These are phyloP conservation scores for Yamadazyma aaseri DNA, from an alignment of 1,139 yeast species.

Conservation along the genomic window DNA sequence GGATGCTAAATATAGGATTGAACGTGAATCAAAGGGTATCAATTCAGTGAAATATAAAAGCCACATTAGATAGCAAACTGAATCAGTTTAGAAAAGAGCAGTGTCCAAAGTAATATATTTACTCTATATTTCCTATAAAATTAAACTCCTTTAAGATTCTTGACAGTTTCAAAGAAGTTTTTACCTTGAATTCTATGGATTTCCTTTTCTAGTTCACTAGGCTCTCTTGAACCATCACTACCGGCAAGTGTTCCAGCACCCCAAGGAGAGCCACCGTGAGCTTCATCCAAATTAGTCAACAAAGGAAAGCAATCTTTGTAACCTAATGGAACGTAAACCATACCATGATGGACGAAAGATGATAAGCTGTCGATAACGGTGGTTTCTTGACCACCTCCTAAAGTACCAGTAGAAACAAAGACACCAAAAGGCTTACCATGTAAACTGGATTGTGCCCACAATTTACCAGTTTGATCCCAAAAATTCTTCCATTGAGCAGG, in stretches of 20 bases:
- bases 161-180: slow-evolving; percentile 36
- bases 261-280: slow-evolving; percentile 50
- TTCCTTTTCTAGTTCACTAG: slow-evolving; percentile 38
- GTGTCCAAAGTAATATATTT: too few relatives aligned
- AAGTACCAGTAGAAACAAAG: slow-evolving; percentile 46
- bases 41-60: too few relatives aligned
- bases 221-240: slow-evolving; percentile 47
- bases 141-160: slow-evolving; percentile 5
- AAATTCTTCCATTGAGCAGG: slow-evolving; percentile 49
- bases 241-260: slow-evolving; percentile 54
- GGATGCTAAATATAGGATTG: too few relatives aligned
- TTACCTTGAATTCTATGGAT: slow-evolving; percentile 45
- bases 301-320: slow-evolving; percentile 34
- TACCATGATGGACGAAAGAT: slow-evolving; percentile 49
- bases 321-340: slow-evolving; percentile 51
- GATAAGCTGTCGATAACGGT: slow-evolving; percentile 39
- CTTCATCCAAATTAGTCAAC: slow-evolving; percentile 35
- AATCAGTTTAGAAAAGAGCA: too few relatives aligned
- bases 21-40: too few relatives aligned
- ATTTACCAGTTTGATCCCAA: slow-evolving; percentile 46
- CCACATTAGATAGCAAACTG: too few relatives aligned
- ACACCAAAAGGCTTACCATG: slow-evolving; percentile 49
- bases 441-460: slow-evolving; percentile 50
- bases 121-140: too few relatives aligned
- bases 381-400: slow-evolving; percentile 48